Base-by-base conservation (phyloP, 306 rosid species). In the Gillenia trifoliata region DNA sequence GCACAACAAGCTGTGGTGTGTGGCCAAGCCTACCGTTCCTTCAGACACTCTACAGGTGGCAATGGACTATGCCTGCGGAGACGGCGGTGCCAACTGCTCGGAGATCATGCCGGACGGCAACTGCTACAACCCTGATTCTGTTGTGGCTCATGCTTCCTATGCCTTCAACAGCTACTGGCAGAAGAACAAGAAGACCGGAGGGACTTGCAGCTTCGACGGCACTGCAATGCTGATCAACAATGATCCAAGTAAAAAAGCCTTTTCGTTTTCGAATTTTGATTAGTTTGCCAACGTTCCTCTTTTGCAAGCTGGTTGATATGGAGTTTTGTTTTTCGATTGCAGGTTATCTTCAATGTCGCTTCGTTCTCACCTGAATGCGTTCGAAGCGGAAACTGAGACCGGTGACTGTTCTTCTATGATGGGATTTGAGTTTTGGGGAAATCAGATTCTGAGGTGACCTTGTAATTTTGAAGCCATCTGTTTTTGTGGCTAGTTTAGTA, bases 81-180 rank as follows among this genome's bases (percentile, higher is more conserved):
- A 80, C 10, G 98, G 93, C 54, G 96, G 85, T 29, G 97, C 89
- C 43, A 96, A 87, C 54, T 94, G 99, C 63, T 40, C 60, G 6
- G 96, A 87, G 80, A 92, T 94, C 6, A 45, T 45, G 52, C 89
- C 96, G 0, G 75, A 82, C 8, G 99, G 97, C 4, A 83, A 80
- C 56, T 94, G 97, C 71, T 92, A 80, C 45, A 20, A 70, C 26
- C 97, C 96, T 8, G 95, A 92, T 66, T 87, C 89, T 2, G 57
- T 82, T 52, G 84, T 90, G 76, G 96, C 99, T 9, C 99, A 92
- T 76, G 96, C 99, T 50, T 92, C 97, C 55, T 94, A 80, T 78
- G 97, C 97, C 15, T 94, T 92, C 79, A 94, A 94, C 41, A 89
- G 91, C 80, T 92, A 88, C 81, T 92, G 99, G 97, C 99, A 94